Percentiles rank a stretch among this genome's conserved stretches.
Conservation (phyloP, 164 flowering plant genomes). For the Santalum album region DNA sequence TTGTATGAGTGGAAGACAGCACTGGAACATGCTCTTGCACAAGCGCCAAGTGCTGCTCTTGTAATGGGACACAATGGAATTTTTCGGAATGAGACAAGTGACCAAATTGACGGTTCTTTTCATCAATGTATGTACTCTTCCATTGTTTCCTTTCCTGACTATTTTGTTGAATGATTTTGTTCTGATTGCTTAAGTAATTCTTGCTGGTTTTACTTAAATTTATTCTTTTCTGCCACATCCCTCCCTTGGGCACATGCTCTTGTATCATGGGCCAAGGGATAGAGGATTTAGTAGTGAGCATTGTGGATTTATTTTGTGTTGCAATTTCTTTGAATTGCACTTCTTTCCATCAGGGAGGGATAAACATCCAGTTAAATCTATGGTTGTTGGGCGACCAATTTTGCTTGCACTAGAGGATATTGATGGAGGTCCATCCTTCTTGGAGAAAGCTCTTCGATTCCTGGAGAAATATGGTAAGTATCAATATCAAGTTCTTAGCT, state of each 20-base stretch:
- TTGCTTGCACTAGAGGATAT: conserved; percentile 99
- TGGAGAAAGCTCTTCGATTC: conserved; percentile 94
- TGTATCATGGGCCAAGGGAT: no score
- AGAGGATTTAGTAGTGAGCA: no score
- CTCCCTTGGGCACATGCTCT: no score
- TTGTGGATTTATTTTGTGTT: neutral
- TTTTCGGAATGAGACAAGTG: conserved; percentile 74
- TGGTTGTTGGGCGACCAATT: conserved; percentile 97
- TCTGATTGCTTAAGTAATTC: neutral
- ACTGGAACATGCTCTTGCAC: conserved; percentile 87
- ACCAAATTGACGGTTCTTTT: conserved; percentile 70
- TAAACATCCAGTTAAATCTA: conserved; percentile 79
- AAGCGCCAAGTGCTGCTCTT: conserved; percentile 97
- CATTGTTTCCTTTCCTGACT: neutral
- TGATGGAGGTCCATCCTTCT: conserved; percentile 97
- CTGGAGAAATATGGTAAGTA: conserved; percentile 82
- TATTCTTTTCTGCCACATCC: no score
- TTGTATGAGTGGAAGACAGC: conserved; percentile 97
- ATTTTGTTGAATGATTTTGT: neutral
- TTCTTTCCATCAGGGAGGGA: conserved; percentile 57
- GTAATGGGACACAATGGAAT: conserved; percentile 97
- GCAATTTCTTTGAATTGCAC: neutral
- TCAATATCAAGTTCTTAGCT: neutral
- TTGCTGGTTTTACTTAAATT: neutral
- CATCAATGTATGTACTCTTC: conserved; percentile 79